Conservation (phyloP, 2,329 filamentous ascomycete genomes). For the Fusarium sp. region DNA sequence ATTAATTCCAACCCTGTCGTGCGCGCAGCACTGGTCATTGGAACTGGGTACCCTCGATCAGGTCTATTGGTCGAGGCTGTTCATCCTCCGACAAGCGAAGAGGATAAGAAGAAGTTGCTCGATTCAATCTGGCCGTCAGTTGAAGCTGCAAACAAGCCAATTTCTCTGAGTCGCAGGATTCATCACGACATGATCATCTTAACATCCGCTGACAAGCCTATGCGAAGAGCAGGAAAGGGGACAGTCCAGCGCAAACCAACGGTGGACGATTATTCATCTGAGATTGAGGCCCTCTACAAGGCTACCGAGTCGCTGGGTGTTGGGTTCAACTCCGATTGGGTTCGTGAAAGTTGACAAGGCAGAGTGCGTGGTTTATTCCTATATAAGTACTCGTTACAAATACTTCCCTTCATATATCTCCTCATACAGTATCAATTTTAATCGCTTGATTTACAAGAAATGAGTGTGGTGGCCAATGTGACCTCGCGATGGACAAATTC, state of each 20-base stretch:
- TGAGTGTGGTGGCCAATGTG: neutral
- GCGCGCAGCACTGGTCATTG: constrained; percentile 47
- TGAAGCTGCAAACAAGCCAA: constrained; percentile 54
- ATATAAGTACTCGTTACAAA: neutral
- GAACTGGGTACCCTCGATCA: constrained; percentile 42
- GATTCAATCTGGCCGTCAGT: constrained; percentile 56
- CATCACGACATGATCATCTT: constrained; percentile 52
- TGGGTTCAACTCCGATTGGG: neutral
- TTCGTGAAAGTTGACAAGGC: neutral
- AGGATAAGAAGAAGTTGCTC: constrained; percentile 44
- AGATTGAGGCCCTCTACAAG: constrained; percentile 17
- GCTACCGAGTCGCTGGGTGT: neutral
- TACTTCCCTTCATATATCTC: too few species aligned
- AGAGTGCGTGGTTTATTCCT: neutral
- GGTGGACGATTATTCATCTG: constrained; percentile 6
- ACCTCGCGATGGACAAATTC: neutral
- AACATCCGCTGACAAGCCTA: constrained; percentile 52
- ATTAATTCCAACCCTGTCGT: constrained; percentile 45
- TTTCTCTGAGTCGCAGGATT: constrained; percentile 56
- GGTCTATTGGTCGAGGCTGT: constrained; percentile 40
- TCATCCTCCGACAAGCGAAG: neutral
- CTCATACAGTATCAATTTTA: neutral
- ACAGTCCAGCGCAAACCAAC: constrained; percentile 49
- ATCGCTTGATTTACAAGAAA: neutral
- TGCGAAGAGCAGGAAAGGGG: constrained; percentile 57